Evolutionary conservation across 1,284 basidiomycete genomes (phyloP), one percentile per base, ranked within the genome.

Genomic region (Mycosarcoma maydis): DNA sequence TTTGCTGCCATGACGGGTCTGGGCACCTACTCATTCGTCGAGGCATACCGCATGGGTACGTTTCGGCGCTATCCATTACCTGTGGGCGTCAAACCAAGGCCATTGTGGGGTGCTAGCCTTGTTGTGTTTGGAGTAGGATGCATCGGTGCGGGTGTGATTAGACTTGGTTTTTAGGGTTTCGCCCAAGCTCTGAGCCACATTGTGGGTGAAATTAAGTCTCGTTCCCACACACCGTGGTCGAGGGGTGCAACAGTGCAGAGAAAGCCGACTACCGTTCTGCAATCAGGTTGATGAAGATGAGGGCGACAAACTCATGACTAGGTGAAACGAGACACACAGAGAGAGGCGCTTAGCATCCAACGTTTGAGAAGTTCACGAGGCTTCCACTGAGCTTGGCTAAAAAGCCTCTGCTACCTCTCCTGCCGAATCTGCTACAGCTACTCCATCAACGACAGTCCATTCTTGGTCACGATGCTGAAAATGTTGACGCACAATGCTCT

Each of bases 1-100:
- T 72, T 76, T 36, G 66, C 68, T 8, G 72, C 78, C 16, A 64
- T 79, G 42, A 42, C 68, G 1, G 70, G 61, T 19, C 59, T 78
- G 3, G 76, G 77, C 16, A 62, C 52, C 23, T 77, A 71, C 22
- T 68, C 74, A 17, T 59, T 79, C n/a, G 47, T 55, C 38, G 78
- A 80, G 45, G 78, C 78, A 4, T 64, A 68, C 32, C 66, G 69
- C 23, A 43, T 77, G 29, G 72, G 77, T 19, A 52, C 47, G 7
- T 76, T 76, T 20, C 52, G 49, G 8, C 61, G 68, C 10, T 52
- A 57, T 10, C 57, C 67, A 1, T 32, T 64, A 30, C 56, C 56
- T 2, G 42, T 49, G 2, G 68, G 62, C 2, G 50, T 50, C 17
- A 58, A 58, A n/a, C 38, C 58, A n/a, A 57, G 58, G 36, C 74